Evolutionary conservation across 129 eudicot genomes (phyloP), one percentile per base, ranked within the genome.

Genomic region (Flaveria bidentis): DNA sequence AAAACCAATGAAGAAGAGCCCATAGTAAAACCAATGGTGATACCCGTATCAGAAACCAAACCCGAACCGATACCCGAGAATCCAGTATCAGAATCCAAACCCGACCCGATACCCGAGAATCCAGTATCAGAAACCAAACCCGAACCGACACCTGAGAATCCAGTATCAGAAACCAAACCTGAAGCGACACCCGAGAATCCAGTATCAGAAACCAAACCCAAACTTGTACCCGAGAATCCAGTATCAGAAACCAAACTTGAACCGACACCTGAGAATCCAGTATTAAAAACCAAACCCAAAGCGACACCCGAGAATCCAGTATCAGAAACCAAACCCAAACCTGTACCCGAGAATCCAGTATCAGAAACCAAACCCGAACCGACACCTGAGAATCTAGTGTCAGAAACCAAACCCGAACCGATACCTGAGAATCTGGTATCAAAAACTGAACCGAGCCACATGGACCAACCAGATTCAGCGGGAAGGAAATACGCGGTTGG

Each of bases 381-480:
- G 30, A 28, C 33, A 28, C 33, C 33, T 28, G 33, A 28, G 33
- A 28, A 28, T 28, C 33, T 2, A 28, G 33, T 28, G 4, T 28
- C 33, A 28, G 33, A 28, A 28, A 28, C 33, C 33, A 1, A 39
- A 57, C 33, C 39, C 13, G 5, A 51, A 6, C 62, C 52, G 16
- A 22, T 55, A n/a, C 18, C 15, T 15, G 55, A 73, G 30, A 55
- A 73, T 73, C 15, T 5, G 3, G 16, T 39, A 20, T 55, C 39
- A 56, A 88, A 82, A 77, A 67, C 50, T 2, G 88, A 80, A 69
- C 76, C 84, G 26, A 83, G 80, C 23, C 82, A 81, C 13, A 47
- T 84, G 75, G 92, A 84, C 58, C 82, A 80, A 71, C 63, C 87
- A 25, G 92, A 91, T 73, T 75, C 84, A 42, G 91, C 88, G 76